Base-by-base conservation (phyloP, 164 flowering plant genomes). In the Kalanchoe fedtschenkoi region DNA sequence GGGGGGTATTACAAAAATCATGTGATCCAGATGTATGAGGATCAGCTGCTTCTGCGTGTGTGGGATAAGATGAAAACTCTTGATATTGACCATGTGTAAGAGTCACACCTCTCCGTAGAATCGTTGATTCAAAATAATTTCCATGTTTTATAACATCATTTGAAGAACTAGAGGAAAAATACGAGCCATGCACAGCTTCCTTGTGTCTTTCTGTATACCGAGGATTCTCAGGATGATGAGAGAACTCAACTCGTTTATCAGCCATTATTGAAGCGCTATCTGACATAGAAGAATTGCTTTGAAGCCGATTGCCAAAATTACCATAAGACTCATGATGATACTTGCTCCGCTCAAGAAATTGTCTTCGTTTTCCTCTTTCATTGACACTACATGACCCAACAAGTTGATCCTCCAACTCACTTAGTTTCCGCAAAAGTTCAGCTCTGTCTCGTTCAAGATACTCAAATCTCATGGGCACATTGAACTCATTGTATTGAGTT, bases 401-500 rank as follows among this genome's bases (percentile, higher is more conserved):
- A 19, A 90, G 78, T 62, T 85, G 87, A 59, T 83, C 80, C 72
- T 78, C 82, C 58, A 90, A 71, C 73, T 88, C 95, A 60, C 88
- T 85, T 19, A 90, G 74, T 75, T 83, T 80, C 67, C 81, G 80
- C 38, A 85, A 64, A 41, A 93, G 84, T 71, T 83, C 91, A 30
- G 78, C 84, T 71, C 84, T 78, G 62, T 85, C 92, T 62, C 74
- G 77, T 55, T 85, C 87, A 28, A 83, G 75, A 64, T 64, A 46
- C 69, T 69, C 76, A 53, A 82, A 75, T 63, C 69, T 76, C 39
- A 24, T 51, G 14, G 56, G 32, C 56, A 5, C 56, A 11, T 51
- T 32, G 26, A 24, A 51, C 56, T 10, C 33, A 51, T 58, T 6
- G 28, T 19, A 0, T 26, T 19, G 41, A 19, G 28, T 34, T 24